phyloP scores from a whole-genome alignment of 495 filamentous ascomycete species.

The Aspergillus conjunctus region DNA sequence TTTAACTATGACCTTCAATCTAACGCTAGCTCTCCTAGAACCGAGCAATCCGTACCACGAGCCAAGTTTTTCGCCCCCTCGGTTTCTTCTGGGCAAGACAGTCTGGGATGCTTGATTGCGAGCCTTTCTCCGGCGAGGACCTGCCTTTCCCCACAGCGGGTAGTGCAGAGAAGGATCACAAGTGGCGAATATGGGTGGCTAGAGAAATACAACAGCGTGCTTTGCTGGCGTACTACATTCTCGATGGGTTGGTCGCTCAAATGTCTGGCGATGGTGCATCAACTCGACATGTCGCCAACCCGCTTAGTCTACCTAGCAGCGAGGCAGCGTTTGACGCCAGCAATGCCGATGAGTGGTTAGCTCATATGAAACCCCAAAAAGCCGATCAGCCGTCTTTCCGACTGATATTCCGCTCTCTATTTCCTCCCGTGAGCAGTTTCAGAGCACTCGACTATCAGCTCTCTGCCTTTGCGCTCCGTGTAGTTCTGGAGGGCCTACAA shows the following conservation, averaged over 20 bases:
- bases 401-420: conserved; percentile 44
- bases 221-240: conserved; percentile 48
- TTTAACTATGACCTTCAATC: background rate
- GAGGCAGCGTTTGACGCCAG: conserved; percentile 48
- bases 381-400: conserved; percentile 42
- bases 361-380: conserved; percentile 37
- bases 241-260: conserved; percentile 51
- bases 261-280: conserved; percentile 50
- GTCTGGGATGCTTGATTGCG: conserved; percentile 47
- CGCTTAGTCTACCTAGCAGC: conserved; percentile 42
- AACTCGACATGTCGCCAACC: conserved; percentile 47
- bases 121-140: conserved; percentile 40
- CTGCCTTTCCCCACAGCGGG: conserved; percentile 38
- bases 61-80: conserved; percentile 50
- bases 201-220: conserved; percentile 52
- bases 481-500: conserved; percentile 50
- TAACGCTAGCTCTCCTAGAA: conserved; percentile 30
- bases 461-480: conserved; percentile 47
- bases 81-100: conserved; percentile 55
- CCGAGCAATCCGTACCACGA: conserved; percentile 46
- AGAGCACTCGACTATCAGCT: conserved; percentile 40
- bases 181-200: conserved; percentile 50
- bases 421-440: conserved; percentile 38
- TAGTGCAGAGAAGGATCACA: conserved; percentile 39
- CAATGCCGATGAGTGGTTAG: conserved; percentile 48